Base-by-base conservation (phyloP, 257 asterid species). In the Penstemon davidsonii region DNA sequence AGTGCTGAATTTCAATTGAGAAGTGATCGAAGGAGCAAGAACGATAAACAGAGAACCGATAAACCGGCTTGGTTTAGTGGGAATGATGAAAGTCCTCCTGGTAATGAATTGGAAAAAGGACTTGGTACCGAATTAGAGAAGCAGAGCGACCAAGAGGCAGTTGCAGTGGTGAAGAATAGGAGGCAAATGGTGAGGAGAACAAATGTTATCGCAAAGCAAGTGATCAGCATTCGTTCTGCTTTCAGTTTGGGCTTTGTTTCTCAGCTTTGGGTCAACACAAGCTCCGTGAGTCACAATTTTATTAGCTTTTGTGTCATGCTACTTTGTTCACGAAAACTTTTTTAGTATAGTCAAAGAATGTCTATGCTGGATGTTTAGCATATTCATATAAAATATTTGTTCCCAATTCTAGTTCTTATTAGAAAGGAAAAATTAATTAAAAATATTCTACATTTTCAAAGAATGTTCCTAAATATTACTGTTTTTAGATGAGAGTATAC, bases 191-290 rank as follows among this genome's bases (percentile, higher is more conserved):
- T 79, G 83, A 82, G 78, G 80, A 85, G 88, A 75, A 81, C 90
- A 8, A 78, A 56, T 71, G 19, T 85, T 52, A 82, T 85, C 66
- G 95, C 95, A 0, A 87, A 87, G 82, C 95, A 87, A 80, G 95
- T 87, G 13, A 85, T 87, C 79, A 78, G 88, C 78, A 77, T 83
- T 67, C 70, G 78, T 7, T 85, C 95, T 39, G 95, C 95, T 65
- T 78, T 83, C 64, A 66, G 71, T 70, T 76, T 87, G 46, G 95
- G 95, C 6, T 85, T 78, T 64, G 83, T 83, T 49, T 81, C 92
- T n/a, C 90, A 87, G 84, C 89, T 87, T 45, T 87, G 92, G 92
- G 84, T 87, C 39, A 85, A 87, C 68, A 60, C 83, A 5, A 67
- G 55, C 44, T 75, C 95, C n/a, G 95, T 87, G 73, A 85, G 91